phyloP scores from a whole-genome alignment of 1,284 basidiomycete species.

The Ceraceosorus bombacis region DNA sequence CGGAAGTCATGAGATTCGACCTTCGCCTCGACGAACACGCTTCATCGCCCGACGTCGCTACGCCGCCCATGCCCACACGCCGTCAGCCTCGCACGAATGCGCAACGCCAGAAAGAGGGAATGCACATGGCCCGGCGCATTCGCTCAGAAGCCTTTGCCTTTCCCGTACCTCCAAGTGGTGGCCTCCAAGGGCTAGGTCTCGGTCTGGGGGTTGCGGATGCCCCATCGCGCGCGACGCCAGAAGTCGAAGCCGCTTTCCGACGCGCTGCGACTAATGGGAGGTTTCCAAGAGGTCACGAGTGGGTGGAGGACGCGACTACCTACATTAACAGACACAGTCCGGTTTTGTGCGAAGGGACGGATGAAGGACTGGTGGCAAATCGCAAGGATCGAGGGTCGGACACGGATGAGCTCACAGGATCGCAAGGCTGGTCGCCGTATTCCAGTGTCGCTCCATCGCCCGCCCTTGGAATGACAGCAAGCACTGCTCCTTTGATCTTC shows the following conservation, averaged over 20 bases:
- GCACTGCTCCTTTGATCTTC: neutral
- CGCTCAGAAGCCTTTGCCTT: neutral
- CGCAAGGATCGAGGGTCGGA: too few relatives aligned
- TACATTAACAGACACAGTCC: neutral
- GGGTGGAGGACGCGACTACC: neutral
- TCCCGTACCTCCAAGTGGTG: neutral
- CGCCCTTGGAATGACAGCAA: neutral
- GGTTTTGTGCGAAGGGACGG: neutral
- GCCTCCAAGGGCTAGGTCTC: neutral
- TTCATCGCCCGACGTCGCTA: neutral
- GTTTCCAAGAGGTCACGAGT: neutral
- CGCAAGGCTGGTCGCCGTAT: neutral
- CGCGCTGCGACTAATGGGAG: neutral
- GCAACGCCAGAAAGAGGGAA: neutral
- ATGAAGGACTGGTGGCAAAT: neutral
- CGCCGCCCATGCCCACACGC: neutral
- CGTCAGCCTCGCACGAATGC: neutral
- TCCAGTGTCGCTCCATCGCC: neutral
- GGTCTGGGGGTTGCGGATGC: neutral
- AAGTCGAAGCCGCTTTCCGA: neutral
- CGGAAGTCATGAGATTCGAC: too few relatives aligned
- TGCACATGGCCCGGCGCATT: neutral
- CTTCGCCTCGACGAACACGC: neutral
- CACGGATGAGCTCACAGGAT: neutral
- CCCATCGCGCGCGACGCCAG: neutral